phyloP scores from a whole-genome alignment of 1,139 yeast genomes.

The Pichia sp. region DNA sequence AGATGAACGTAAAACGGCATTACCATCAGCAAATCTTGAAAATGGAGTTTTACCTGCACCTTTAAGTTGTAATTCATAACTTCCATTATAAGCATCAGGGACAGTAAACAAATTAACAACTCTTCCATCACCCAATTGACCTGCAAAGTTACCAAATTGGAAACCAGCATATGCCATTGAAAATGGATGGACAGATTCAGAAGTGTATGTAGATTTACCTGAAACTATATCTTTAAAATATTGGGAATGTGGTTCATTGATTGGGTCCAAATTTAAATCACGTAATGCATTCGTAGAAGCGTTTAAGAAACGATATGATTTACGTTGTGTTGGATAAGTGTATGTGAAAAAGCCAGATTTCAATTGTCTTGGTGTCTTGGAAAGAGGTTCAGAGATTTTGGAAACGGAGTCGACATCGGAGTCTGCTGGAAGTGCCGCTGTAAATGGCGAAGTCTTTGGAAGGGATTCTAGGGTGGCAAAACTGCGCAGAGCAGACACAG shows the following conservation, averaged over 20 bases:
- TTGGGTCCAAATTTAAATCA: slow-evolving; percentile 50
- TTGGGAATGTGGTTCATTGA: slow-evolving; percentile 32
- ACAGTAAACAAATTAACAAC: slow-evolving; percentile 77
- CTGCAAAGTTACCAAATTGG: slow-evolving; percentile 96
- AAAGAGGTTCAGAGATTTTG: slow-evolving; percentile 29
- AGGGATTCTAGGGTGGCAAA: slow-evolving; percentile 26
- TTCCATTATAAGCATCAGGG: too few relatives aligned
- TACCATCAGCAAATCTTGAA: slow-evolving; percentile 94
- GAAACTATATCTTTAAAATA: slow-evolving; percentile 49
- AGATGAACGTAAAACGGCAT: slow-evolving; percentile 83
- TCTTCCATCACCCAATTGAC: slow-evolving; percentile 94
- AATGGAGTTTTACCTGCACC: slow-evolving; percentile 92
- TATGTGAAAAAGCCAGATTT: slow-evolving; percentile 65
- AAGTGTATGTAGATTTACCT: slow-evolving; percentile 38
- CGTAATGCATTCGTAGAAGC: slow-evolving; percentile 56
- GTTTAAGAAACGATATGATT: slow-evolving; percentile 48
- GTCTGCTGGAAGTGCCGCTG: slow-evolving; percentile 53
- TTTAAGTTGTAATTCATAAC: slow-evolving; percentile 72
- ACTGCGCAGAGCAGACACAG: slow-evolving; percentile 8
- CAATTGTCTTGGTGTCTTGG: slow-evolving; percentile 41
- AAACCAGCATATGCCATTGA: slow-evolving; percentile 93
- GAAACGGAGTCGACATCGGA: slow-evolving; percentile 34
- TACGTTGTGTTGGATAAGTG: slow-evolving; percentile 58
- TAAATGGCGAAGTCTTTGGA: slow-evolving; percentile 45
- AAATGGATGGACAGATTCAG: slow-evolving; percentile 51